phyloP scores from a whole-genome alignment of 2,329 filamentous ascomycete genomes.

The Apiospora malaysiana region DNA sequence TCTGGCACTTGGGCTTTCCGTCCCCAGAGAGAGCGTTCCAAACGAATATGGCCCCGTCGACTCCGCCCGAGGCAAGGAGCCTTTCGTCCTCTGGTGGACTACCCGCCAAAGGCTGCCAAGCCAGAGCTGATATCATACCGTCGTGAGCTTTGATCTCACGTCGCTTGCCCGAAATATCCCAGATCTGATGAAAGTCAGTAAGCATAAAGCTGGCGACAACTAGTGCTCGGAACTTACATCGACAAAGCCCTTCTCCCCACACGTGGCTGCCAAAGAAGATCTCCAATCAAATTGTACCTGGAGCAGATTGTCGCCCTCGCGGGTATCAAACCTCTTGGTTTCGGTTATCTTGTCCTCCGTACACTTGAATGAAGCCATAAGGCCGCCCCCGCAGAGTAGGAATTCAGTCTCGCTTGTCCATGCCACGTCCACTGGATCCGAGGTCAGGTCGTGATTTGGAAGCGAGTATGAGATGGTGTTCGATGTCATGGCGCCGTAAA shows the following conservation, averaged over 20 bases:
- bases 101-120: slow-evolving; percentile 63
- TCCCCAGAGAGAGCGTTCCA: slow-evolving; percentile 65
- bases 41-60: slow-evolving; percentile 67
- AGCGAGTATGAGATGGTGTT: slow-evolving; percentile 56
- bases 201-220: neutral
- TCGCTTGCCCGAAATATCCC: slow-evolving; percentile 59
- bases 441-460: slow-evolving; percentile 54
- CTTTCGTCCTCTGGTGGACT: slow-evolving; percentile 53
- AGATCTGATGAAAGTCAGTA: slow-evolving; percentile 48
- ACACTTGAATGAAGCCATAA: slow-evolving; percentile 56
- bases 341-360: slow-evolving; percentile 52
- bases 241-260: slow-evolving; percentile 63
- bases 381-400: slow-evolving; percentile 62
- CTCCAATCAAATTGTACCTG: slow-evolving; percentile 62
- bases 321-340: slow-evolving; percentile 57
- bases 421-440: slow-evolving; percentile 61
- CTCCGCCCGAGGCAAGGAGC: slow-evolving; percentile 65
- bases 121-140: slow-evolving; percentile 61
- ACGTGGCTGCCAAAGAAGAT: slow-evolving; percentile 61
- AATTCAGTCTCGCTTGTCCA: slow-evolving; percentile 67
- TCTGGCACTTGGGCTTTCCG: slow-evolving; percentile 61
- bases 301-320: slow-evolving; percentile 58
- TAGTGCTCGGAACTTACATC: slow-evolving; percentile 54
- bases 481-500: slow-evolving; percentile 53
- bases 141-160: slow-evolving; percentile 65